phyloP scores from a whole-genome alignment of 352 stramenopile species.

The Blastocystis sp. region DNA sequence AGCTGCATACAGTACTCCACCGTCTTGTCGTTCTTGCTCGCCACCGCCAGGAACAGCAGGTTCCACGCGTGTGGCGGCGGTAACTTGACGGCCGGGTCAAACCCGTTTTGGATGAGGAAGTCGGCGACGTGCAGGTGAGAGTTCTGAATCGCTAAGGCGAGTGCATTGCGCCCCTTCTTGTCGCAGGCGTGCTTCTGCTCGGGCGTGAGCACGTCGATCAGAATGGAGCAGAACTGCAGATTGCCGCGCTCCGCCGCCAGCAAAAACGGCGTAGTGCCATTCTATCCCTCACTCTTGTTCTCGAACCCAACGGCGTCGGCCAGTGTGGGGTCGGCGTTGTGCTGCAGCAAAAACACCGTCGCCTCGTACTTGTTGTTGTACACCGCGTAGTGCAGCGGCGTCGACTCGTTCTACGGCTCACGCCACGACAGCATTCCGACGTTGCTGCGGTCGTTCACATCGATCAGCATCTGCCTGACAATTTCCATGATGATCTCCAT shows the following conservation, averaged over 20 bases:
- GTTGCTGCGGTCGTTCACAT: slow-evolving; percentile 40
- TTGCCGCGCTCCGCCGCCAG: not conserved
- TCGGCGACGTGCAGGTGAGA: not conserved
- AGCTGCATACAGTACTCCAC: slow-evolving; percentile 45
- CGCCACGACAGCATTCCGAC: not conserved
- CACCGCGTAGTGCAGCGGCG: slow-evolving; percentile 44
- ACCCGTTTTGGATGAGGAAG: slow-evolving; percentile 20
- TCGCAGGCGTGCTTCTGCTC: not conserved
- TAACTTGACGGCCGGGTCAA: not conserved
- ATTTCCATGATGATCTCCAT: not conserved
- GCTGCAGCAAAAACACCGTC: slow-evolving; percentile 1
- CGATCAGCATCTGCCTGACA: not conserved
- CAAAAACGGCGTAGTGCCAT: slow-evolving; percentile 8
- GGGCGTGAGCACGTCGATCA: not conserved
- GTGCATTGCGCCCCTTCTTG: slow-evolving; percentile 8
- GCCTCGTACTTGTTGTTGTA: slow-evolving; percentile 36
- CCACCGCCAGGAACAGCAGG: slow-evolving; percentile 17
- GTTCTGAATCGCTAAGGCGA: not conserved
- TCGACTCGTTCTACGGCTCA: not conserved
- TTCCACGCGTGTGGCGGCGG: not conserved
- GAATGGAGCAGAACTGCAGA: not conserved
- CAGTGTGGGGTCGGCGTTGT: slow-evolving; percentile 19
- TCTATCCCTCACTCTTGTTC: not conserved
- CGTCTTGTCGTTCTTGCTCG: not conserved
- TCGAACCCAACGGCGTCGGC: not conserved